Evolutionary conservation across 2,329 filamentous ascomycete species (phyloP).

Genomic region (Monilinia fructigena): DNA sequence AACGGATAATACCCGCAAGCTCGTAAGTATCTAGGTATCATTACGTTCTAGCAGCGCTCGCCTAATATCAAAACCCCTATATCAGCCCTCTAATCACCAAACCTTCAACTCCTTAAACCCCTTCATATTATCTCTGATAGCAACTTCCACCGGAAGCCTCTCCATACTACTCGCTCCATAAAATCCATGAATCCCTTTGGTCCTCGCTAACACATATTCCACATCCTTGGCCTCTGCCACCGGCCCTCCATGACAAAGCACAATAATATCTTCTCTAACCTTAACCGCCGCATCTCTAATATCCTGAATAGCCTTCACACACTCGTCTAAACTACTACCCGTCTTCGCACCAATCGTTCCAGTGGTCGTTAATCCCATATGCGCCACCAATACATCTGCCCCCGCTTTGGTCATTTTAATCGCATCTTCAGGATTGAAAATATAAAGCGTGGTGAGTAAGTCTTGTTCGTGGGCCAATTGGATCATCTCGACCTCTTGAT

Average conservation of each 20-base stretch:
- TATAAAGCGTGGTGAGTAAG: slow-evolving; percentile 68
- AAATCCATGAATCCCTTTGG: slow-evolving; percentile 67
- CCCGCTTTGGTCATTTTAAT: slow-evolving; percentile 62
- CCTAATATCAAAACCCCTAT: not conserved
- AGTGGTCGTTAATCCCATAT: slow-evolving; percentile 65
- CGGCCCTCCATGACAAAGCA: slow-evolving; percentile 69
- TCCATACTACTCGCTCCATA: slow-evolving; percentile 72
- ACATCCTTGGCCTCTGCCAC: slow-evolving; percentile 65
- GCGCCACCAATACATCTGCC: slow-evolving; percentile 65
- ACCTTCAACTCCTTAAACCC: slow-evolving; percentile 48
- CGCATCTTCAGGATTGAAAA: slow-evolving; percentile 62
- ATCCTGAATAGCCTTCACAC: slow-evolving; percentile 58
- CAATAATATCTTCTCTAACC: slow-evolving; percentile 59
- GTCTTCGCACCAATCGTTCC: slow-evolving; percentile 64
- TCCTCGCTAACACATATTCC: slow-evolving; percentile 58
- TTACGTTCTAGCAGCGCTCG: not conserved
- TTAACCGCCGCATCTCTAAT: slow-evolving; percentile 60
- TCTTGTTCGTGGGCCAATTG: slow-evolving; percentile 57
- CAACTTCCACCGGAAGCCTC: slow-evolving; percentile 64
- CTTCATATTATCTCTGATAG: slow-evolving; percentile 58
- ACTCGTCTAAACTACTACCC: slow-evolving; percentile 63
- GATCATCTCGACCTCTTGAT: slow-evolving; percentile 65
- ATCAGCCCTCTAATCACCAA: not conserved
- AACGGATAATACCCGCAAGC: not conserved
- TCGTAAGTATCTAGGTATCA: not conserved